phyloP scores from a whole-genome alignment of 2,329 filamentous ascomycete species.

The Penicillium sp. region DNA sequence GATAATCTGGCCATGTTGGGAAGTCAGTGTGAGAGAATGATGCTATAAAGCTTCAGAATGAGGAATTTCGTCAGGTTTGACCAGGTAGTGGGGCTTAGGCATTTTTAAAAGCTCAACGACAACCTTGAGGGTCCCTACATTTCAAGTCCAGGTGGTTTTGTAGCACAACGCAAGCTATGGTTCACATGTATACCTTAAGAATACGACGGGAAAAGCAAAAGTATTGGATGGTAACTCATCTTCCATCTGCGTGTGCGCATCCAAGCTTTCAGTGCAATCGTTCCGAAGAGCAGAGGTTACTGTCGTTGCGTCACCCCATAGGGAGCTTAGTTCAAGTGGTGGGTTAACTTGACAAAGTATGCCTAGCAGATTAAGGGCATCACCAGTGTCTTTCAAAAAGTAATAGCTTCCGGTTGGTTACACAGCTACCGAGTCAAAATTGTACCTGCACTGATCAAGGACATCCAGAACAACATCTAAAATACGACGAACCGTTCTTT shows the following conservation, averaged over 20 bases:
- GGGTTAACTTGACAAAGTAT: neutral
- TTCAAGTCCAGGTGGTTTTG: too few relatives aligned
- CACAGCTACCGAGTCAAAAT: neutral
- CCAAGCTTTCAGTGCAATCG: neutral
- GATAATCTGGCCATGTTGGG: slow-evolving; percentile 8
- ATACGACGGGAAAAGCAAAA: too few relatives aligned
- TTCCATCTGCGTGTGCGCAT: slow-evolving; percentile 1
- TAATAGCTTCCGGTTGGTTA: neutral
- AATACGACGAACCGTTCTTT: neutral
- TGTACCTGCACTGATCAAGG: neutral
- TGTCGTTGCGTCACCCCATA: neutral
- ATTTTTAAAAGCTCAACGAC: neutral
- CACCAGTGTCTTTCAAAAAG: neutral
- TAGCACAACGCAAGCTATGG: too few relatives aligned
- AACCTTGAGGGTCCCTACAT: neutral
- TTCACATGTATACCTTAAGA: too few relatives aligned
- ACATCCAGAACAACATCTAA: too few relatives aligned
- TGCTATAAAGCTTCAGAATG: slow-evolving; percentile 2
- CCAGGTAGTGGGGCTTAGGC: neutral
- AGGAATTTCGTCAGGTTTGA: neutral
- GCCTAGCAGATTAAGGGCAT: neutral
- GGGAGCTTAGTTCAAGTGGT: neutral
- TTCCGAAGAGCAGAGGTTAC: neutral
- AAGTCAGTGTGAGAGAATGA: neutral
- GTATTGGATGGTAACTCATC: neutral